Percentiles rank a stretch among this genome's conserved stretches.
Evolutionary conservation across 768 basidiomycete genomes (phyloP).

Genomic region (Mycena pura): DNA sequence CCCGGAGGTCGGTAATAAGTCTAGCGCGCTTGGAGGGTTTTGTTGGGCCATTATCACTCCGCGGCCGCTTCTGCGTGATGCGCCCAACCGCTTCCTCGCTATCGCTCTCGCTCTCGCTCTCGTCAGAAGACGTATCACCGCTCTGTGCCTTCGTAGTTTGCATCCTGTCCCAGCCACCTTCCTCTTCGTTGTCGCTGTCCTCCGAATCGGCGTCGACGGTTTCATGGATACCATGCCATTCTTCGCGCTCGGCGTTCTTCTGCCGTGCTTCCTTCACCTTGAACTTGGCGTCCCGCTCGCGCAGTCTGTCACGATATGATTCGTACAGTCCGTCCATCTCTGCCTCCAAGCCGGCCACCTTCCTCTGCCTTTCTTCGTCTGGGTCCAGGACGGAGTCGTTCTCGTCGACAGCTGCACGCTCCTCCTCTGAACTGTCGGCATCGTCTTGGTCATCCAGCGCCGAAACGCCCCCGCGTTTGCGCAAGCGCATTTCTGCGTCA

Average conservation of each 20-base stretch:
- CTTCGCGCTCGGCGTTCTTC: constrained; percentile 76
- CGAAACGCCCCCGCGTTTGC: constrained; percentile 47
- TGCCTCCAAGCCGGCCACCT: constrained; percentile 71
- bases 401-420: constrained; percentile 37
- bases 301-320: constrained; percentile 78
- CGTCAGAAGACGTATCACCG: constrained; percentile 58
- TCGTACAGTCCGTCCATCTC: constrained; percentile 91
- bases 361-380: constrained; percentile 75
- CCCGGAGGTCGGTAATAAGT: constrained; percentile 56
- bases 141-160: constrained; percentile 58
- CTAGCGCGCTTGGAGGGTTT: constrained; percentile 57
- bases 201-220: constrained; percentile 47
- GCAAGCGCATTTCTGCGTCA: constrained; percentile 54
- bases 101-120: constrained; percentile 55
- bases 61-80: constrained; percentile 53
- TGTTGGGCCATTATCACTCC: constrained; percentile 31
- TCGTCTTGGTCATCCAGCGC: constrained; percentile 51
- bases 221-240: constrained; percentile 77
- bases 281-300: constrained; percentile 87
- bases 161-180: constrained; percentile 78
- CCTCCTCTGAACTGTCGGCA: constrained; percentile 51
- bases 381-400: constrained; percentile 56
- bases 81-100: constrained; percentile 37
- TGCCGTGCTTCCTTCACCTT: constrained; percentile 80
- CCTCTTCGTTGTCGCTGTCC: constrained; percentile 51